These are phyloP conservation scores for Fonsecaea monophora DNA, from an alignment of 2,329 filamentous ascomycete genomes.

Conservation along the genomic window DNA sequence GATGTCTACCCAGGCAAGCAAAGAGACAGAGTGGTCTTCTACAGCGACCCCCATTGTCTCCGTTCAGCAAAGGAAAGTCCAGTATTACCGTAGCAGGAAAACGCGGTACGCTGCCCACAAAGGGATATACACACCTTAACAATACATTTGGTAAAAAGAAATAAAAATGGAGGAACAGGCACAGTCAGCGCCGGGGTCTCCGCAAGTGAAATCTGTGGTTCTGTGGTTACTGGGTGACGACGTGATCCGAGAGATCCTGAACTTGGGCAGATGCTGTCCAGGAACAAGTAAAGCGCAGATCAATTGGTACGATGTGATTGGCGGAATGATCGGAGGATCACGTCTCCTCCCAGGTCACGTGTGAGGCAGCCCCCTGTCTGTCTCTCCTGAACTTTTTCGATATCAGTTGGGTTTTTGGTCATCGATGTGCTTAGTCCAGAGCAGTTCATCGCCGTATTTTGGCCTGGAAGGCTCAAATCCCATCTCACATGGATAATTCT, in stretches of 20 bases:
- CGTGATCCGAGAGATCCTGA: conserved; percentile 12
- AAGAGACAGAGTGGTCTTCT: background rate
- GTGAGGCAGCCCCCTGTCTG: background rate
- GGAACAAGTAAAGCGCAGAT: conserved; percentile 18
- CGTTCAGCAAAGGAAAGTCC: background rate
- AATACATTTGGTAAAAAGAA: background rate
- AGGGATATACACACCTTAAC: conserved; percentile 15
- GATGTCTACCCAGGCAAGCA: conserved; percentile 7
- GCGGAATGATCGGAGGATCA: background rate
- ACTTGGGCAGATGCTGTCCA: background rate
- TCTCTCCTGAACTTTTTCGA: no score
- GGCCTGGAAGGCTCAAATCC: no score
- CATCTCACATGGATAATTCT: no score
- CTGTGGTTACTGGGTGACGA: background rate
- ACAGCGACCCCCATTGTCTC: conserved; percentile 11
- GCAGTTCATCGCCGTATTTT: no score
- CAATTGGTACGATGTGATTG: background rate
- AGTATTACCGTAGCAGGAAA: background rate
- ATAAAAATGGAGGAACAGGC: background rate
- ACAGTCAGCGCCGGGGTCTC: conserved; percentile 13
- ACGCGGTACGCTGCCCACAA: background rate
- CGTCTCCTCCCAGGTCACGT: background rate
- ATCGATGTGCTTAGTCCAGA: no score
- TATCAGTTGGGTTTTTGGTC: background rate
- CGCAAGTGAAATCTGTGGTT: background rate